phyloP scores from a whole-genome alignment of 345 rosid species.

The Eucalyptus cloeziana region DNA sequence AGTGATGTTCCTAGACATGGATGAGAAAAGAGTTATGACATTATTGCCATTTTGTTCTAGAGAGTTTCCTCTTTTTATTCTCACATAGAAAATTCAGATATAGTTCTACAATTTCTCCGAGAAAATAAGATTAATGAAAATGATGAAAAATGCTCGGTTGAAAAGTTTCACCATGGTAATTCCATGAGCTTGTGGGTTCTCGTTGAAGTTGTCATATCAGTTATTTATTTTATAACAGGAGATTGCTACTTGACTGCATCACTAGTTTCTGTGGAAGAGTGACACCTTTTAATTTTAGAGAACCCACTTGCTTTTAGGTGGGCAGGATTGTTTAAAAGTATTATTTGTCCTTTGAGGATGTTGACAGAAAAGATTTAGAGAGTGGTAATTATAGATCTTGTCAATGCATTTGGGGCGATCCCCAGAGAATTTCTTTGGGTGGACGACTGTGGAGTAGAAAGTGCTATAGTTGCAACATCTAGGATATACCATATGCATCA shows the following conservation, averaged over 20 bases:
- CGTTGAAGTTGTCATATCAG: not conserved
- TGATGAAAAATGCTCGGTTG: not conserved
- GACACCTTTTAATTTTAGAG: not conserved
- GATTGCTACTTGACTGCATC: not conserved
- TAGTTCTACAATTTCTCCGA: not conserved
- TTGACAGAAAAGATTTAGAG: not conserved
- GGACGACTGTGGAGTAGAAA: not conserved
- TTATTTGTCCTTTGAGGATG: not conserved
- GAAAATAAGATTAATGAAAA: not conserved
- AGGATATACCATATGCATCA: not conserved
- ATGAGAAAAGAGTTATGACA: not conserved
- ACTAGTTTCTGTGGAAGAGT: not conserved
- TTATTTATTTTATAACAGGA: not conserved
- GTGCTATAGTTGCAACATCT: not conserved
- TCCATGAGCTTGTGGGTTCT: not conserved
- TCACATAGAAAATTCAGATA: not conserved
- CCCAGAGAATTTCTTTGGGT: not conserved
- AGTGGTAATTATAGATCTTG: not conserved
- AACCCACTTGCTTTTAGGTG: not conserved
- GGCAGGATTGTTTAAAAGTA: not conserved
- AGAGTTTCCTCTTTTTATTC: not conserved
- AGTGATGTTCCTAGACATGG: not conserved
- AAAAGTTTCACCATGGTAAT: not conserved
- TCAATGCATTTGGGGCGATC: not conserved
- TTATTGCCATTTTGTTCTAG: not conserved